Evolutionary conservation across 2,329 filamentous ascomycete genomes (phyloP).

Genomic region (Colletotrichum scovillei): DNA sequence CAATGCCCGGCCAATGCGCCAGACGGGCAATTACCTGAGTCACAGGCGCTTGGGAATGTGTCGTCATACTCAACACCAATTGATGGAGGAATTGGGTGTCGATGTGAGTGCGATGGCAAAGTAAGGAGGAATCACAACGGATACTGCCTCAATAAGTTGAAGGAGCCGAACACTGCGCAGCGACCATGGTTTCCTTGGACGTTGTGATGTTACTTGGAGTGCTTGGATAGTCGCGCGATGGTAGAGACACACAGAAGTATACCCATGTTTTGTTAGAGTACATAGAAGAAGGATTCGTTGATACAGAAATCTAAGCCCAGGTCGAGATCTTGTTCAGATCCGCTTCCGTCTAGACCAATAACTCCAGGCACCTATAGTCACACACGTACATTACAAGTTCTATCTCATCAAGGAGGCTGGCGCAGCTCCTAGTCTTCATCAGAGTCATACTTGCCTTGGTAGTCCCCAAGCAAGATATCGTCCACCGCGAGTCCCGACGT

Average conservation of each 20-base stretch:
- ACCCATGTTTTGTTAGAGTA: neutral
- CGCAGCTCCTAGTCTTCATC: conserved; percentile 29
- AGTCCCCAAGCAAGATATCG: conserved; percentile 81
- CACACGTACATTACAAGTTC: conserved; percentile 29
- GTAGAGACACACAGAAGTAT: conserved; percentile 24
- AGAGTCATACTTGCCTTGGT: conserved; percentile 66
- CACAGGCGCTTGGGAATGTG: conserved; percentile 43
- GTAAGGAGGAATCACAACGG: neutral
- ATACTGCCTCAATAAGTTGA: neutral
- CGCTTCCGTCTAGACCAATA: conserved; percentile 19
- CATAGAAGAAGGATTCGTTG: neutral
- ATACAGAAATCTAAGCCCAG: neutral
- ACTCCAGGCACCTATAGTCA: conserved; percentile 22
- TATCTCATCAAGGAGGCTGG: conserved; percentile 1
- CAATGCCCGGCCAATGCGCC: conserved; percentile 50
- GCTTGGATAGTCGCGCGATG: neutral
- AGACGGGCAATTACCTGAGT: conserved; percentile 48
- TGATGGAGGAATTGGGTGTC: conserved; percentile 39
- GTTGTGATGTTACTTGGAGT: neutral
- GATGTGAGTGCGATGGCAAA: neutral
- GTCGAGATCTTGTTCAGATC: neutral
- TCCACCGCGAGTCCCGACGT: conserved; percentile 67
- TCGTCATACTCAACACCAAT: conserved; percentile 42
- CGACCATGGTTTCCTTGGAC: neutral
- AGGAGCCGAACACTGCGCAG: neutral